Evolutionary conservation across 768 basidiomycete genomes (phyloP).

Genomic region (Lactarius akahatsu): DNA sequence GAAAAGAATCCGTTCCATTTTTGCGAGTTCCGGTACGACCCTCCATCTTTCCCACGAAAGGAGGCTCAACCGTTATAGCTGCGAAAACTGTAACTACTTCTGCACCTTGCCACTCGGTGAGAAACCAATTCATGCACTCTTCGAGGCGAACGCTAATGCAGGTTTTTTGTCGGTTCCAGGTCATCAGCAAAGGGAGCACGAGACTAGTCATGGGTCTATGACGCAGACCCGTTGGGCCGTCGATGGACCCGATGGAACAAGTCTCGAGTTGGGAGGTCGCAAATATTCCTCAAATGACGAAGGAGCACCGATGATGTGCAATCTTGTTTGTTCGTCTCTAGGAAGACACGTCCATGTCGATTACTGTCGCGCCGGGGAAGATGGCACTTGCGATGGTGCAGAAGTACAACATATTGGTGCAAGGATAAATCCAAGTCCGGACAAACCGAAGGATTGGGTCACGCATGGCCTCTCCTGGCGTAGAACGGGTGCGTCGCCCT

Average conservation of each 20-base stretch:
- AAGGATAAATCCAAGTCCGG: neutral
- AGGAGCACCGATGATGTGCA: neutral
- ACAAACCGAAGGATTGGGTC: neutral
- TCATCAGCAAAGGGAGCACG: slow-evolving; percentile 55
- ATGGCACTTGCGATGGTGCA: neutral
- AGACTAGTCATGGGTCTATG: slow-evolving; percentile 64
- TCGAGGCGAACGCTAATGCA: slow-evolving; percentile 26
- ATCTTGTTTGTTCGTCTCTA: slow-evolving; percentile 43
- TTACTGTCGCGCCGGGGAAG: neutral
- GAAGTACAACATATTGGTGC: neutral
- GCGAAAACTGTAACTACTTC: neutral
- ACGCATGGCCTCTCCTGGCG: neutral
- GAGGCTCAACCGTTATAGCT: neutral
- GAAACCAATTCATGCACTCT: neutral
- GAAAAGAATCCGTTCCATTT: slow-evolving; percentile 49
- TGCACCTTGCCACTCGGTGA: neutral
- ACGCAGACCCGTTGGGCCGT: slow-evolving; percentile 54
- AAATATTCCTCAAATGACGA: slow-evolving; percentile 47
- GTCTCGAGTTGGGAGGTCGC: slow-evolving; percentile 53
- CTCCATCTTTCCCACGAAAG: neutral
- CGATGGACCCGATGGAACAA: slow-evolving; percentile 49
- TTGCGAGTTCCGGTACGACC: slow-evolving; percentile 42
- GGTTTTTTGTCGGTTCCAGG: slow-evolving; percentile 39
- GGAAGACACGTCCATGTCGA: slow-evolving; percentile 54
- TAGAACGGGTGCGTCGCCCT: neutral